A percentile compares a stretch with the other conserved stretches of the same genome.
phyloP scores from a whole-genome alignment of 1,284 basidiomycete genomes.

The Ustilago tritici region DNA sequence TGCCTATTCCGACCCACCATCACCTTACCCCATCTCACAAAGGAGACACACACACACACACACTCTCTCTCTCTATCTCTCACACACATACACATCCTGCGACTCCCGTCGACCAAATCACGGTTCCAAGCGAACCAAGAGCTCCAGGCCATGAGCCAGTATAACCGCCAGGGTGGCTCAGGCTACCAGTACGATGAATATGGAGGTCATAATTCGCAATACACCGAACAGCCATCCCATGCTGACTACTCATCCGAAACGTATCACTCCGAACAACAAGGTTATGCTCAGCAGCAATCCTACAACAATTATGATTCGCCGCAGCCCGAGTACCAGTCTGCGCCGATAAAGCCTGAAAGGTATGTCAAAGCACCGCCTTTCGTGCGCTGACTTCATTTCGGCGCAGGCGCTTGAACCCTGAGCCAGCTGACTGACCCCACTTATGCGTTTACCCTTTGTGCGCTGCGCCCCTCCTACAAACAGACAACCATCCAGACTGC shows the following conservation, averaged over 20 bases:
- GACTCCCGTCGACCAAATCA: not conserved
- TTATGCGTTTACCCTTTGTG: not conserved
- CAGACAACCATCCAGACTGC: constrained; percentile 36
- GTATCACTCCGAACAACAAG: constrained; percentile 14
- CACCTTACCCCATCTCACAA: not conserved
- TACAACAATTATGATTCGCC: constrained; percentile 17
- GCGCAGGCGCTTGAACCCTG: not conserved
- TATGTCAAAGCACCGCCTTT: constrained; percentile 7
- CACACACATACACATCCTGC: not conserved
- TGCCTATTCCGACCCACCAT: not conserved
- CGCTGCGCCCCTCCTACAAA: not conserved
- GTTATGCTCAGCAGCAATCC: constrained; percentile 16
- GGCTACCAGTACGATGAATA: constrained; percentile 23
- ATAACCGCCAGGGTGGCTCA: constrained; percentile 23
- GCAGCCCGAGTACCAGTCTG: constrained; percentile 34
- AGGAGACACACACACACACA: not conserved
- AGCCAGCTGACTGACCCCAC: constrained; percentile 1
- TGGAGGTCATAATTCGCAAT: constrained; percentile 13
- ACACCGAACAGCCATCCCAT: constrained; percentile 14
- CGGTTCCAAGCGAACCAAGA: not conserved
- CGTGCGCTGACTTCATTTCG: constrained; percentile 3
- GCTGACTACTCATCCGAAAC: constrained; percentile 18
- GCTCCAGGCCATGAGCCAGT: constrained; percentile 29
- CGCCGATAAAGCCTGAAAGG: constrained; percentile 41
- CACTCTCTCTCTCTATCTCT: too few species aligned